Evolutionary conservation across 2,329 filamentous ascomycete genomes (phyloP), one percentile per base, ranked within the genome.

Genomic region (Spiromastix sp.): DNA sequence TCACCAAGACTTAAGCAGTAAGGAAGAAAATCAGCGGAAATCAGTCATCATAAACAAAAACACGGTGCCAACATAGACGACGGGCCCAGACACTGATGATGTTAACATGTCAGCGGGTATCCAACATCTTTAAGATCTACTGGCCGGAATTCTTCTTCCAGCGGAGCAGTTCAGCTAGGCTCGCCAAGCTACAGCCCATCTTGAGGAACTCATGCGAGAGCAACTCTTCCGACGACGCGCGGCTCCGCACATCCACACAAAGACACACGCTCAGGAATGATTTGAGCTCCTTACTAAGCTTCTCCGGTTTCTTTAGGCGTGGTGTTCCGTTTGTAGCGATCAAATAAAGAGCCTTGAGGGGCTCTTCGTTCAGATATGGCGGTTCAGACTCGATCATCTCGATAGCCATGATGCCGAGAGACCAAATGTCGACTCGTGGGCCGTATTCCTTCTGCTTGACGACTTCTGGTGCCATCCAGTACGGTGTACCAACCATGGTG

Each of bases 321-420:
- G 91, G 91, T 3, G 91, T 96, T 47, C 91, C 91, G 64, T 96
- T 96, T 37, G 91, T 98, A 31, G 91, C 91, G 56, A 98, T 98
- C 42, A 98, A 74, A 59, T 94, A 98, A 30, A 98, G 73, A 5
- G 91, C 91, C 70, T 96, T 96, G 38, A 98, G 74, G 0, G 91
- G 91, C 61, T 96, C 89, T 63, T 96, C 91, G 63, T 96, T 96
- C 24, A 96, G 75, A 59, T 98, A 98, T 0, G 91, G 91, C 4
- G 91, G 91, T 61, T 98, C 91, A 12, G 85, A 93, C 59, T 98
- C 91, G 54, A 96, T 96, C 91, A 98, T 95, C 64, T 98, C 91
- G 53, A 98, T 96, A 16, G 91, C 89, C 91, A 96, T 98, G 64
- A 98, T 98, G 54, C 91, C 91, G 42, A 98, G 69, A 19, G 87